Evolutionary conservation across 2,329 filamentous ascomycete genomes (phyloP), one percentile per base, ranked within the genome.

Genomic region (Westerdykella aurantiaca): DNA sequence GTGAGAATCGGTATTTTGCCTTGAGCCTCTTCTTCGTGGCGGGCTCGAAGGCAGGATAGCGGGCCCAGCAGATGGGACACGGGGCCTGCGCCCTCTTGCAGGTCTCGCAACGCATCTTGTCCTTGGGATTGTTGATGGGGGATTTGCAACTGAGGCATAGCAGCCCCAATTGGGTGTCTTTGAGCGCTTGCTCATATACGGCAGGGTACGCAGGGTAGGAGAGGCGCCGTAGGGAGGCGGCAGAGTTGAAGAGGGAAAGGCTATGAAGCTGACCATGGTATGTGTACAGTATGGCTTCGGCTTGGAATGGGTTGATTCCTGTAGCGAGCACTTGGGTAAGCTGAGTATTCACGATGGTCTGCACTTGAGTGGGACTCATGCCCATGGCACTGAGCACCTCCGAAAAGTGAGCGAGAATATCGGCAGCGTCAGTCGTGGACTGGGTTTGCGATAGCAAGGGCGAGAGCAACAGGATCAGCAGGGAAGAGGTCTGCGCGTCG

Each of bases 81-180:
- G 61, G 63, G 45, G 55, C 71, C 60, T 64, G 68, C 23, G 68
- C 63, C 35, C 57, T 56, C 42, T 63, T 64, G 53, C 78, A 80
- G 37, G 69, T 73, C 52, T 78, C 69, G 53, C 77, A 80, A 33
- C 70, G 68, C 47, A 70, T 67, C 49, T 75, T 75, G 45, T 74
- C 71, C 29, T 68, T 68, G 1, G 74, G 70, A 38, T 76, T 75
- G 46, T 75, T 74, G 50, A 78, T 76, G 5, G 77, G 73, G 37
- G 74, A 75, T 50, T 74, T 74, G 66, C 80, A 83, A 37, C 71
- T 71, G 31, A 75, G 72, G 55, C 80, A 82, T 49, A 72, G 70
- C 6, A 80, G 67, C 41, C 74, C 75, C 35, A 81, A 69, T 44
- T 70, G 71, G 10, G 74, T 78, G 47, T 80, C 77, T 42, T 72